Percentiles rank a stretch among this genome's conserved stretches.
These are phyloP conservation scores for Arabis alpina DNA, from an alignment of 345 rosid species.

Conservation along the genomic window DNA sequence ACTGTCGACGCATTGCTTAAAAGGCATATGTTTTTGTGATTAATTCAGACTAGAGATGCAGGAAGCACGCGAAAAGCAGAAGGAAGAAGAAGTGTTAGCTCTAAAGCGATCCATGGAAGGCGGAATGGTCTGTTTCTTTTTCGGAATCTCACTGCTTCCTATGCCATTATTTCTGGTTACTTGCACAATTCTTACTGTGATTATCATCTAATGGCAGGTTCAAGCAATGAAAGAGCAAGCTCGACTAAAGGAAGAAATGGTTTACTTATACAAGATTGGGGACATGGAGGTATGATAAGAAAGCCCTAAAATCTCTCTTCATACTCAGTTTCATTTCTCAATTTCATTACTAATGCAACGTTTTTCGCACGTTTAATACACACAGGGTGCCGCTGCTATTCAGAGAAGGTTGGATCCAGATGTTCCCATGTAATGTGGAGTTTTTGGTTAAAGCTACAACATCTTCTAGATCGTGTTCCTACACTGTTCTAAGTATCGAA, in stretches of 20 bases:
- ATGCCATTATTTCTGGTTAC: neutral
- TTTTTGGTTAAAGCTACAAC: neutral
- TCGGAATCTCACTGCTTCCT: neutral
- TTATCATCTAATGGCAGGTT: slow-evolving; percentile 52
- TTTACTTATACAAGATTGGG: slow-evolving; percentile 86
- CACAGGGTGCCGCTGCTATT: slow-evolving; percentile 73
- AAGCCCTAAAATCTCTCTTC: neutral
- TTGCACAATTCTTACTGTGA: slow-evolving; percentile 1
- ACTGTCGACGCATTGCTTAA: neutral
- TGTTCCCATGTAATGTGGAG: slow-evolving; percentile 54
- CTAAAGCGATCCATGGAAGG: slow-evolving; percentile 88
- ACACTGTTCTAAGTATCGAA: neutral
- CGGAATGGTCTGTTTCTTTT: slow-evolving; percentile 78
- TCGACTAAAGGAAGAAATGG: slow-evolving; percentile 90
- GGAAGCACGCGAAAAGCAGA: slow-evolving; percentile 80
- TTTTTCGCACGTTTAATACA: neutral
- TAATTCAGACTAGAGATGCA: slow-evolving; percentile 74
- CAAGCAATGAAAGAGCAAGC: slow-evolving; percentile 99
- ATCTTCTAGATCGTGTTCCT: neutral
- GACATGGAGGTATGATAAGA: slow-evolving; percentile 68
- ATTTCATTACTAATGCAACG: neutral
- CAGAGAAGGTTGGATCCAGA: slow-evolving; percentile 82
- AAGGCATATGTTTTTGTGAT: slow-evolving; percentile 15
- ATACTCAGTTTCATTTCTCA: neutral
- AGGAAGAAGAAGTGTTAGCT: slow-evolving; percentile 79